These are phyloP conservation scores for Heliamphora exappendiculata DNA, from an alignment of 148 eudicot species.

Conservation along the genomic window DNA sequence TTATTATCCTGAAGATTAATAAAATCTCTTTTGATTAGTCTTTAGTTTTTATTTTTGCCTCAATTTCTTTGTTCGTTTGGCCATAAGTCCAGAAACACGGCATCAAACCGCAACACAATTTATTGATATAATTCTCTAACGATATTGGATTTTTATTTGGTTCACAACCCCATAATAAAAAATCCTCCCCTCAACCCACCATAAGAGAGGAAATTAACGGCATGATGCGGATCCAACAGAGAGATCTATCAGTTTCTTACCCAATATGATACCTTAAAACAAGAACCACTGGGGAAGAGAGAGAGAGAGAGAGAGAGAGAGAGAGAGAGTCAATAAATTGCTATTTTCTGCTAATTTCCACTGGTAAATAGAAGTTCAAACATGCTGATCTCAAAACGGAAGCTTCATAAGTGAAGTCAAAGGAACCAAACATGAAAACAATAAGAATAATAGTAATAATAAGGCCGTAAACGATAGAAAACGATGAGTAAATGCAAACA, in stretches of 20 bases:
- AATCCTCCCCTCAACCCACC: background rate
- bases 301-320: background rate
- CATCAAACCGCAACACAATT: no score
- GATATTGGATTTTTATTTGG: no score
- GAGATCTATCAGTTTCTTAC: constrained; percentile 2
- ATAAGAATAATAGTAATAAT: no score
- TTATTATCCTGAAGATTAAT: no score
- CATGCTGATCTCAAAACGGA: background rate
- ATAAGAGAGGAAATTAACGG: background rate
- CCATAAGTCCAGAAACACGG: no score
- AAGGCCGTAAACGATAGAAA: background rate
- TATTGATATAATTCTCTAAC: no score
- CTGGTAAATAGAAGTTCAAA: background rate
- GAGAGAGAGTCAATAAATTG: background rate
- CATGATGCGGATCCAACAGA: background rate
- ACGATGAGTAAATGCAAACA: background rate
- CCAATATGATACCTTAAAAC: background rate
- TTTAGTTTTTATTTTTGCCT: no score
- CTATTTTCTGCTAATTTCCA: background rate
- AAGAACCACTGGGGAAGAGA: background rate
- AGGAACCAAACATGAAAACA: background rate
- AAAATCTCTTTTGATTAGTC: no score
- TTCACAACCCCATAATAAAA: no score
- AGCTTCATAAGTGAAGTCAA: background rate
- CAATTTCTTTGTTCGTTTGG: no score